A percentile compares a stretch with the other conserved stretches of the same genome.
phyloP scores from a whole-genome alignment of 2,329 filamentous ascomycete species.

The Cercospora nicotianae region DNA sequence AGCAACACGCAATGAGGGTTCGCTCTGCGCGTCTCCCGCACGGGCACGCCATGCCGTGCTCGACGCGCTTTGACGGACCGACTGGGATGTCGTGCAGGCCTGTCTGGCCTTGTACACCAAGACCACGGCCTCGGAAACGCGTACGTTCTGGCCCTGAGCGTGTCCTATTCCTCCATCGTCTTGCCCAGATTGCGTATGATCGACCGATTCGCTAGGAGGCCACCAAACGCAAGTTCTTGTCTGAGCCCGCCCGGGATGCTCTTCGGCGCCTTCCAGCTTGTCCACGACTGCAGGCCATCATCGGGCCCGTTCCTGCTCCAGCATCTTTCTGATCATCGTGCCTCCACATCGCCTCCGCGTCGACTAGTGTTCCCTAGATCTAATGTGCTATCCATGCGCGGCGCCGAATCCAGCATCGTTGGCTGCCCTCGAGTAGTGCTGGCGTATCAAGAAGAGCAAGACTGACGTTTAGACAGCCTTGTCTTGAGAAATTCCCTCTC shows the following conservation, averaged over 20 bases:
- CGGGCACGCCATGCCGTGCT: neutral
- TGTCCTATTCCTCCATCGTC: constrained; percentile 19
- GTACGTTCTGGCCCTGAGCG: constrained; percentile 21
- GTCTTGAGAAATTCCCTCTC: constrained; percentile 10
- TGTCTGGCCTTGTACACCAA: constrained; percentile 6
- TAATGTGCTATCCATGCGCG: constrained; percentile 9
- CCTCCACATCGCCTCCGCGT: neutral
- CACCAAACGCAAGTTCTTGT: neutral
- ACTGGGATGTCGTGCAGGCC: constrained; percentile 12
- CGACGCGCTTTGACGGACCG: constrained; percentile 1
- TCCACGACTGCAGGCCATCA: constrained; percentile 13
- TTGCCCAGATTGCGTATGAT: constrained; percentile 21
- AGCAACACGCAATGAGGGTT: neutral
- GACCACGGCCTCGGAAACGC: constrained; percentile 20
- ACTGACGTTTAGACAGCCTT: constrained; percentile 20
- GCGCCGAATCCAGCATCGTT: constrained; percentile 16
- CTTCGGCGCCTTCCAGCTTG: constrained; percentile 11
- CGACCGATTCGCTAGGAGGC: constrained; percentile 22
- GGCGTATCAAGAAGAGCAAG: constrained; percentile 14
- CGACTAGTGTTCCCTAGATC: neutral
- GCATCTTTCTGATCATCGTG: constrained; percentile 1
- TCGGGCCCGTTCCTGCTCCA: constrained; percentile 5
- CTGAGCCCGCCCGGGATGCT: constrained; percentile 21
- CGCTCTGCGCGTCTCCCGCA: neutral
- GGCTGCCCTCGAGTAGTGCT: constrained; percentile 6